Evolutionary conservation across 441 rosid species (phyloP), one percentile per base, ranked within the genome.

Genomic region (Bocquillonia castaneifolia): DNA sequence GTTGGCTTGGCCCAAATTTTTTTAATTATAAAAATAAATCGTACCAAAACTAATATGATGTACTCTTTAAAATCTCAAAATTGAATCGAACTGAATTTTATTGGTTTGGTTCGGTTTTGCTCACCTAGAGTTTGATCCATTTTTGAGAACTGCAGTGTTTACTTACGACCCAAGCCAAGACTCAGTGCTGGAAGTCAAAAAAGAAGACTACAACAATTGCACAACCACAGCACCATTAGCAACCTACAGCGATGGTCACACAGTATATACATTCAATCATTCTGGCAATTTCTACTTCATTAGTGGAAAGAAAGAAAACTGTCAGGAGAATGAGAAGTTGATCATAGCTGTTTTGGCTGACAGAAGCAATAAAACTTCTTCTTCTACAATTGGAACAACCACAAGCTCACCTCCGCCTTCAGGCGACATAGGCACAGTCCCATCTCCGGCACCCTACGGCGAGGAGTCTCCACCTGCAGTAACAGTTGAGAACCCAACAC

Each of bases 251-350:
- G 88, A 84, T 23, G 97, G 96, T 37, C 90, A 81, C 84, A 84
- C 90, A 1, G 80, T 85, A 61, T 69, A 83, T 85, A 74, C 78
- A 5, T 75, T 93, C 74, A 80, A 74, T 20, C 71, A 53, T 3
- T 89, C 92, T 0, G 97, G 98, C 0, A 80, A 92, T 25, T 74
- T 66, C 83, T 75, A 88, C 71, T 93, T 91, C 88, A 89, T 89
- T 69, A 91, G 95, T 34, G 97, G 98, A 59, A 87, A 81, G 73
- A 80, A 80, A 80, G 85, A 85, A 20, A 73, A 84, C 68, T 93
- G 98, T 74, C 69, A 66, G 22, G 88, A 88, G 67, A 81, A 81
- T 55, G 84, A 93, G 80, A 93, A 91, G 55, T 18, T 93, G 23
- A 72, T 58, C 18, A 73, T 85, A 0, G 69, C 81, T 10, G 97